Evolutionary conservation across 768 basidiomycete genomes (phyloP).

Genomic region (Strobilomyces confusus): DNA sequence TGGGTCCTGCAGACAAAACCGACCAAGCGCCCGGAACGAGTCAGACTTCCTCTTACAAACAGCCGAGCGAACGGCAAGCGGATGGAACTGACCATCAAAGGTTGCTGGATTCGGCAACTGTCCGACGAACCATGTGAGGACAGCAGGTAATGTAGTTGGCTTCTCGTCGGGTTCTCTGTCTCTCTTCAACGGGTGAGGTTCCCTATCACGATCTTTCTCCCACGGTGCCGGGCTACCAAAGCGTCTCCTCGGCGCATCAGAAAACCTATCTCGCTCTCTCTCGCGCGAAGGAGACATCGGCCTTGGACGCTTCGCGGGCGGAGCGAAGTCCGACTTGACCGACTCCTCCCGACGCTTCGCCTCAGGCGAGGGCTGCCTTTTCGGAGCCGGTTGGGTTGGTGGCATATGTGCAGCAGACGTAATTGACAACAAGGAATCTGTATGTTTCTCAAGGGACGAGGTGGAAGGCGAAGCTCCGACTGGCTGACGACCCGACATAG

Average conservation of each 20-base stretch:
- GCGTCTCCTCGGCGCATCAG: conserved; percentile 36
- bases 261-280: conserved; percentile 45
- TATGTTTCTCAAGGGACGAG: conserved; percentile 31
- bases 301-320: conserved; percentile 42
- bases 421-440: conserved; percentile 35
- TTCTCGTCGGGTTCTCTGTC: conserved; percentile 46
- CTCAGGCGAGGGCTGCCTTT: conserved; percentile 33
- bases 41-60: conserved; percentile 10
- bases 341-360: conserved; percentile 42
- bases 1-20: conserved; percentile 56
- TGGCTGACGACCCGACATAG: conserved; percentile 38
- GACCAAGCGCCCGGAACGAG: conserved; percentile 3
- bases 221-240: conserved; percentile 38
- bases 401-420: conserved; percentile 25
- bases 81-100: conserved; percentile 75
- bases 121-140: conserved; percentile 82
- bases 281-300: conserved; percentile 47
- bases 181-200: conserved; percentile 36
- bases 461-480: conserved; percentile 15
- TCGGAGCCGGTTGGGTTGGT: conserved; percentile 20
- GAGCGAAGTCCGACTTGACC: conserved; percentile 35
- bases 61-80: conserved; percentile 6
- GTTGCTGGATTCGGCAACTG: conserved; percentile 63
- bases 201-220: conserved; percentile 45
- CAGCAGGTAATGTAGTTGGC: conserved; percentile 43